phyloP scores from a whole-genome alignment of 768 basidiomycete genomes.

The Trametes meyenii region DNA sequence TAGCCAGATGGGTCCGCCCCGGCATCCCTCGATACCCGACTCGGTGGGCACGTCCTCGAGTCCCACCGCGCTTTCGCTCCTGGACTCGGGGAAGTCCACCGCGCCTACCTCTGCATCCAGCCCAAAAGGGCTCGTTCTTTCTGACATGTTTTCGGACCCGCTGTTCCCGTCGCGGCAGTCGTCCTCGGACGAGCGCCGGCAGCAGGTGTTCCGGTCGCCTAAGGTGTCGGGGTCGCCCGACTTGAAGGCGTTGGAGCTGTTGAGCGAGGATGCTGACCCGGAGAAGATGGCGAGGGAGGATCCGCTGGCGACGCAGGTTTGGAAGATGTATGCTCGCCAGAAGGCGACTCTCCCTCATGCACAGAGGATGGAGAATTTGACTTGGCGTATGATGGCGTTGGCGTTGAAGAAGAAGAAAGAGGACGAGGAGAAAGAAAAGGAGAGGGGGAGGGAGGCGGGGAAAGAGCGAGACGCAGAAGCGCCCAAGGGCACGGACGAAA shows the following conservation, averaged over 20 bases:
- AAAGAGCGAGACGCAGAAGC: conserved; percentile 22
- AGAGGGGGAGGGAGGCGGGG: conserved; percentile 27
- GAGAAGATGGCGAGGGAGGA: conserved; percentile 78
- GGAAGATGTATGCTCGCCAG: conserved; percentile 93
- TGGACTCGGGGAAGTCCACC: conserved; percentile 31
- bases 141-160: conserved; percentile 65
- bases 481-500: conserved; percentile 6
- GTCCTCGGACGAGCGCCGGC: conserved; percentile 37
- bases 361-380: conserved; percentile 96
- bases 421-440: conserved; percentile 51
- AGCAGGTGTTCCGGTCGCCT: conserved; percentile 67
- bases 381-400: conserved; percentile 98
- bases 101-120: conserved; percentile 34
- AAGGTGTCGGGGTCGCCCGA: conserved; percentile 70
- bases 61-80: conserved; percentile 33
- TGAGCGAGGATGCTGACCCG: conserved; percentile 53
- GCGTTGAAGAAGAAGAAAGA: conserved; percentile 89
- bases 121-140: conserved; percentile 34
- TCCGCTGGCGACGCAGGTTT: conserved; percentile 92
- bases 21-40: conserved; percentile 26
- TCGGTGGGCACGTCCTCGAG: conserved; percentile 30
- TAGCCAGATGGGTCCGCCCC: conserved; percentile 27
- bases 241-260: conserved; percentile 48
- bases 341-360: conserved; percentile 90
- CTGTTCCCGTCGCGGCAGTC: conserved; percentile 52